These are phyloP conservation scores for Plasmodium malariae DNA, from an alignment of 169 alveolate species.

Conservation along the genomic window DNA sequence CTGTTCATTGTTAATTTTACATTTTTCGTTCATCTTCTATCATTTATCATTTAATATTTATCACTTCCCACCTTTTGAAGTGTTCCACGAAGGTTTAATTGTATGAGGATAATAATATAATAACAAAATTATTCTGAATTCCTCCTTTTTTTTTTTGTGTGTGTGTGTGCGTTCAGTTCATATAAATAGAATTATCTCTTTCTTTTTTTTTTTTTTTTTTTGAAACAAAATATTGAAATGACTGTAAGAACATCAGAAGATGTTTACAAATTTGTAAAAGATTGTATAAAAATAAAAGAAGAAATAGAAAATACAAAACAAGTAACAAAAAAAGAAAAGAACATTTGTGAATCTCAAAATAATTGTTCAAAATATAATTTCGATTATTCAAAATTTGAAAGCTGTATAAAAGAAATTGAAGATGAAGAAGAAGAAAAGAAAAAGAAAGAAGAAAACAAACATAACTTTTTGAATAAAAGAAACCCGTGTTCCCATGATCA, in stretches of 20 bases:
- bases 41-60: too few species aligned
- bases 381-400: constrained; percentile 69
- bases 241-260: constrained; percentile 59
- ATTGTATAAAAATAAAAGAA: constrained; percentile 74
- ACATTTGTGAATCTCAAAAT: background rate
- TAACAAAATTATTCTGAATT: background rate
- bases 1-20: too few species aligned
- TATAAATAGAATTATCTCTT: background rate
- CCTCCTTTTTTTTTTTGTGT: background rate
- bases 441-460: constrained; percentile 31
- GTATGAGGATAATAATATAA: too few species aligned
- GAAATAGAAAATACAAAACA: constrained; percentile 32
- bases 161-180: background rate
- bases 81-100: too few species aligned
- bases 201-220: too few species aligned
- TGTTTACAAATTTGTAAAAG: constrained; percentile 69
- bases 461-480: constrained; percentile 5
- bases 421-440: constrained; percentile 55
- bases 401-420: constrained; percentile 60
- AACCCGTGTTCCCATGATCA: constrained; percentile 73
- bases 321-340: constrained; percentile 10
- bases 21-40: too few species aligned
- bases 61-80: too few species aligned
- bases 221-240: constrained; percentile 36
- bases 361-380: constrained; percentile 34